Evolutionary conservation across 2,329 filamentous ascomycete species (phyloP), one percentile per base, ranked within the genome.

Genomic region (Fusarium bactridioides): DNA sequence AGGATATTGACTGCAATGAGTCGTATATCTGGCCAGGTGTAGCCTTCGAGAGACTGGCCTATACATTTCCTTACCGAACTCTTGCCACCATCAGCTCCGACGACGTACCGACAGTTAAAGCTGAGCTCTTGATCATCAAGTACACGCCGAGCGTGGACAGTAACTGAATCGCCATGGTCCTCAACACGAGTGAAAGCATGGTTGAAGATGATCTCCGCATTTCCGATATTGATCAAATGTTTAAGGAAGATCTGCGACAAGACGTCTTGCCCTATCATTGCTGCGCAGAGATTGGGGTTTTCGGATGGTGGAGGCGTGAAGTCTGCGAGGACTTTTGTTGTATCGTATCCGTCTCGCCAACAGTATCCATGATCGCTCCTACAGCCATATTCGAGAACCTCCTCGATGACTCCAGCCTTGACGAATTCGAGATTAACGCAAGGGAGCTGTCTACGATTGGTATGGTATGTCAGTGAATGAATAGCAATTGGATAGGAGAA

Each of bases 351-450:
- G 19, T 54, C 50, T 13, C 50, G 1, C 50, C 50, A 54, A n/a
- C 5, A 54, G 23, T n/a, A 40, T 27, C 50, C 50, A 21, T 40
- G 3, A 0, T 18, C 13, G 10, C 13, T 38, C 2, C 10, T 40
- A 18, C 5, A 38, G 2, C 10, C 23, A 2, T 2, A 27, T 2
- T 40, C 19, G 0, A 40, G 4, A 2, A 54, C 23, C 1, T 54
- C 50, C 0, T 54, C 0, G 23, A 40, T 1, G 10, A 54, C 4
- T 12, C 50, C 50, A 7, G 50, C 33, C 7, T 40, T 54, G 10
- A 10, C 15, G 6, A 54, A 40, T 6, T 54, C 50, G 7, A 54
- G 19, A 13, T 18, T 40, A 0, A 27, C 50, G 7, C 13, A 18
- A 7, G 50, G 33, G 15, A 54, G 23, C 25, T 40, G 50, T 29